A percentile compares a stretch with the other conserved stretches of the same genome.
phyloP scores from a whole-genome alignment of 2,329 filamentous ascomycete genomes.

The Orbilia quercus region DNA sequence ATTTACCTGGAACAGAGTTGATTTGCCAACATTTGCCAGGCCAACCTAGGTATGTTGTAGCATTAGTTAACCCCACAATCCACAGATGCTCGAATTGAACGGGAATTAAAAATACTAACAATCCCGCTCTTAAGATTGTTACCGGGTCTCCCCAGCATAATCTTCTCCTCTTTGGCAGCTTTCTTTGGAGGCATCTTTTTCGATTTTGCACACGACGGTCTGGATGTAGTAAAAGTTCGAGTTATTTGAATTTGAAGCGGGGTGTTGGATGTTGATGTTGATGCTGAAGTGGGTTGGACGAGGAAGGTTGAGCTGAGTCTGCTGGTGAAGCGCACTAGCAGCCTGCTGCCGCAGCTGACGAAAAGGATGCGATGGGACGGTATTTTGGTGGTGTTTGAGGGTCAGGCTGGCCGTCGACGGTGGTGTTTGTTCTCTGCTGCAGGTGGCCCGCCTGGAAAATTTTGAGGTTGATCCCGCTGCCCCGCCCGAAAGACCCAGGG shows the following conservation, averaged over 20 bases:
- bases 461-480: conserved; percentile 24
- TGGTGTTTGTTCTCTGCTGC: conserved; percentile 1
- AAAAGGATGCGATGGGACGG: conserved; percentile 58
- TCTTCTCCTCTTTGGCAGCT: conserved; percentile 88
- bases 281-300: background rate
- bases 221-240: conserved; percentile 43
- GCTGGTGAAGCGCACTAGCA: conserved; percentile 50
- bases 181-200: conserved; percentile 97
- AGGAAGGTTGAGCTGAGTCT: conserved; percentile 57
- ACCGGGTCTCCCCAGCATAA: conserved; percentile 92
- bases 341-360: conserved; percentile 66
- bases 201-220: conserved; percentile 66
- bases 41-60: conserved; percentile 75
- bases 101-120: conserved; percentile 70
- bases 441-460: conserved; percentile 11
- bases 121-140: conserved; percentile 99
- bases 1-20: conserved; percentile 86
- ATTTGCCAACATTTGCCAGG: conserved; percentile 99
- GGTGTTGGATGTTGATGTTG: conserved; percentile 16
- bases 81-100: conserved; percentile 43
- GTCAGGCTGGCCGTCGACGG: background rate
- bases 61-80: conserved; percentile 27
- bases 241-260: conserved; percentile 38
- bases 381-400: conserved; percentile 55
- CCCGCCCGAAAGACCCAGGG: conserved; percentile 16